Conservation (phyloP, 805 yeast species). For the Candida qinlingensis region DNA sequence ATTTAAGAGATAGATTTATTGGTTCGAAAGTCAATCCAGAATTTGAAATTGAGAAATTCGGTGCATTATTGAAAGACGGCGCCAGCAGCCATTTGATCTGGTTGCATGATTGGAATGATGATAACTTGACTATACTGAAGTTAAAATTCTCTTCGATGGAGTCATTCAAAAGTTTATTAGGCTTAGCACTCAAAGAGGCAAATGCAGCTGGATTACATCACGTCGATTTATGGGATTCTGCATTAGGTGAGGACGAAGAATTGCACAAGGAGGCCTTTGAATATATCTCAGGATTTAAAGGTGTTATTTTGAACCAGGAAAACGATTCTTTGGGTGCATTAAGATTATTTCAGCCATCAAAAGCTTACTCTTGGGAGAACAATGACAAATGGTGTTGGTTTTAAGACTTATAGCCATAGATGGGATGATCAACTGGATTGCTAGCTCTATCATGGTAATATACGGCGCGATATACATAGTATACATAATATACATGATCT, state of each 20-base stretch:
- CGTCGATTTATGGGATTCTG: constrained; percentile 35
- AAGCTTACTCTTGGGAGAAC: constrained; percentile 33
- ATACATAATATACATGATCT: no score
- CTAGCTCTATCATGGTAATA: no score
- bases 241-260: constrained; percentile 17
- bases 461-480: no score
- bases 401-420: constrained; percentile 12
- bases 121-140: constrained; percentile 23
- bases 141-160: constrained; percentile 14
- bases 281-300: constrained; percentile 6
- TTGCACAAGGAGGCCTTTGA: constrained; percentile 5
- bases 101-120: constrained; percentile 38
- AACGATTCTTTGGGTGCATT: constrained; percentile 37
- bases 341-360: constrained; percentile 25
- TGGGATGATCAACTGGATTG: no score
- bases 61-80: constrained; percentile 22
- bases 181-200: constrained; percentile 32
- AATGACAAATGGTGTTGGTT: constrained; percentile 48
- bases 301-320: constrained; percentile 22
- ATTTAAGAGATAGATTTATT: constrained; percentile 32
- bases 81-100: constrained; percentile 35
- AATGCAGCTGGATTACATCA: constrained; percentile 21
- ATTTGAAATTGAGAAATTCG: constrained; percentile 22
- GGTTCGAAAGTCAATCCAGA: constrained; percentile 24
- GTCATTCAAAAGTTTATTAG: constrained; percentile 25